Evolutionary conservation across 2,329 filamentous ascomycete genomes (phyloP).

Genomic region (Herpotrichia juniperi): DNA sequence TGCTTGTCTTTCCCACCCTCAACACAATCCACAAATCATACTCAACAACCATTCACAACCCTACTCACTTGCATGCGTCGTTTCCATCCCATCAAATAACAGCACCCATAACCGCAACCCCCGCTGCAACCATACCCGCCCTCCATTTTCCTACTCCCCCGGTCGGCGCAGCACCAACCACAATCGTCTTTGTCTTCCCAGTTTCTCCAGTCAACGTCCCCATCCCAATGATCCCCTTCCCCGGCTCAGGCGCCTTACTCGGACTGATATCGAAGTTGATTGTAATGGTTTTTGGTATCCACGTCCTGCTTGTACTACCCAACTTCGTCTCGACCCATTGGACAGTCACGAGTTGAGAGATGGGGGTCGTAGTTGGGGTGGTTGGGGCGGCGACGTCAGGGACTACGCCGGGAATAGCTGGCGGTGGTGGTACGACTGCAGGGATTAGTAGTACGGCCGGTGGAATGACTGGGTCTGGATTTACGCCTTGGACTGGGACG

Average conservation of each 20-base stretch:
- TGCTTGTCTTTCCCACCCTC: background rate
- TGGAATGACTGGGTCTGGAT: background rate
- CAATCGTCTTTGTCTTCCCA: slow-evolving; percentile 33
- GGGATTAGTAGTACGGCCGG: background rate
- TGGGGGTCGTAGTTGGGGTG: slow-evolving; percentile 8
- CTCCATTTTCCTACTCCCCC: slow-evolving; percentile 16
- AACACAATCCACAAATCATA: background rate
- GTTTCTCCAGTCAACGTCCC: slow-evolving; percentile 38
- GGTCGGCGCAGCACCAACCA: slow-evolving; percentile 27
- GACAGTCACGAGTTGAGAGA: slow-evolving; percentile 31
- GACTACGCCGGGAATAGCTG: background rate
- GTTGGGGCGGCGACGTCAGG: background rate
- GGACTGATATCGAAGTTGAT: slow-evolving; percentile 28
- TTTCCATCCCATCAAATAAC: slow-evolving; percentile 15
- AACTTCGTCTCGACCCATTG: slow-evolving; percentile 42
- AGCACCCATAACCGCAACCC: slow-evolving; percentile 27
- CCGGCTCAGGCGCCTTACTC: slow-evolving; percentile 29
- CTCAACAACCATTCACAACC: background rate
- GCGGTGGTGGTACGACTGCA: slow-evolving; percentile 1
- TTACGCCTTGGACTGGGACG: too few relatives aligned
- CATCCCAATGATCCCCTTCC: slow-evolving; percentile 40
- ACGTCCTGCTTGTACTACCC: slow-evolving; percentile 31
- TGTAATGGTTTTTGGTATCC: slow-evolving; percentile 37
- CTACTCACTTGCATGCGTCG: background rate
- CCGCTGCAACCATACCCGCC: slow-evolving; percentile 28